Evolutionary conservation across 176 grass and related monocot genomes (phyloP).

Genomic region (Juncus inflexus): DNA sequence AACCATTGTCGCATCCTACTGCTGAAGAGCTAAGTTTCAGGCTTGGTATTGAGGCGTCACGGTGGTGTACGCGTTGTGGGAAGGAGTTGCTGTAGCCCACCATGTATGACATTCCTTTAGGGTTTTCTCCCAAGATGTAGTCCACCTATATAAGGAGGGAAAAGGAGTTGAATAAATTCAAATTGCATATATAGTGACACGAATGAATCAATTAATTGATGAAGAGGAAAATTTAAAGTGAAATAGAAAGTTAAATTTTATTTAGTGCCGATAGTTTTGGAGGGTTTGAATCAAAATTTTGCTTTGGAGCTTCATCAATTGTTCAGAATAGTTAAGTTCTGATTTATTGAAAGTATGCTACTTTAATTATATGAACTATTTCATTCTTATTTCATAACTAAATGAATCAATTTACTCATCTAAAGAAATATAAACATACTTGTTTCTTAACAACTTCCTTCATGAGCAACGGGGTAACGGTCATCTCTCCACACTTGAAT

Average conservation of each 20-base stretch:
- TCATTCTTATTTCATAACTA: neutral
- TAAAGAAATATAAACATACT: neutral
- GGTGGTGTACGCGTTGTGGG: slow-evolving; percentile 56
- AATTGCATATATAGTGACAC: no score
- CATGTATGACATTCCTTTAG: slow-evolving; percentile 71
- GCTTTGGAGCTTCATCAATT: no score
- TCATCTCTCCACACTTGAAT: slow-evolving; percentile 11
- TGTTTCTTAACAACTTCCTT: slow-evolving; percentile 21
- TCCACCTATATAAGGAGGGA: slow-evolving; percentile 34
- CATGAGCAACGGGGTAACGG: slow-evolving; percentile 3
- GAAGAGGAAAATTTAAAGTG: no score
- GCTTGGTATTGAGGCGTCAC: slow-evolving; percentile 47
- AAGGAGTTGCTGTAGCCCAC: slow-evolving; percentile 46
- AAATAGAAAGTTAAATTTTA: no score
- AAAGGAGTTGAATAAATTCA: neutral
- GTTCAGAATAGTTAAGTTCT: no score
- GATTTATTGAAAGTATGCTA: no score
- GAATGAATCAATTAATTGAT: no score
- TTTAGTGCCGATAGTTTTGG: no score
- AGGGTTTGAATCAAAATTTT: no score
- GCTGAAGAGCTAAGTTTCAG: slow-evolving; percentile 22
- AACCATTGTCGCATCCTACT: slow-evolving; percentile 41
- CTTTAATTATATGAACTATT: no score
- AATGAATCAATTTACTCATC: neutral
- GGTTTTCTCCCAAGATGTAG: slow-evolving; percentile 68